Percentiles rank a stretch among this genome's conserved stretches.
These are phyloP conservation scores for Phalaenopsis hybrid DNA, from an alignment of 116 monocot species.

Conservation along the genomic window DNA sequence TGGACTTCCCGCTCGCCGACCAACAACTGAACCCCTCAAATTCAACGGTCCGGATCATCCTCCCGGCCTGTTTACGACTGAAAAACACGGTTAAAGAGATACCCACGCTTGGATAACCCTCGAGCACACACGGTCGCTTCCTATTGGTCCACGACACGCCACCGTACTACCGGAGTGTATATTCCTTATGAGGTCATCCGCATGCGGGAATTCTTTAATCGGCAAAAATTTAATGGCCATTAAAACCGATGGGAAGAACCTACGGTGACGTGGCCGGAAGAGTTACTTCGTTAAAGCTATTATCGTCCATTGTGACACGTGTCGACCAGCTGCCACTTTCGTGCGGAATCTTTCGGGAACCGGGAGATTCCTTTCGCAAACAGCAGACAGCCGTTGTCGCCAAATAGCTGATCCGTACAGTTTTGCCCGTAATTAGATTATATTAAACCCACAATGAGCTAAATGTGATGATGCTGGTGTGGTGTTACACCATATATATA, in stretches of 20 bases:
- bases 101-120: constrained; percentile 4
- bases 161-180: neutral
- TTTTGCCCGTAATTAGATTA: too few relatives aligned
- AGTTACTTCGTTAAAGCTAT: neutral
- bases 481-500: too few relatives aligned
- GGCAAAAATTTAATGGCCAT: neutral
- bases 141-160: neutral
- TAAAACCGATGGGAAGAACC: neutral
- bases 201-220: neutral
- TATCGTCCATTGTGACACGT: neutral
- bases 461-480: too few relatives aligned
- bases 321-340: neutral
- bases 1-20: too few relatives aligned
- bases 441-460: too few relatives aligned
- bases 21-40: neutral
- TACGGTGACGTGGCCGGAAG: constrained; percentile 4
- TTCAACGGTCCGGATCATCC: neutral
- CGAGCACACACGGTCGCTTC: neutral
- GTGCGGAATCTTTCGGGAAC: neutral
- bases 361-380: neutral
- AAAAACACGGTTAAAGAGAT: neutral
- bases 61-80: neutral
- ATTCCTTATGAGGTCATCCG: neutral
- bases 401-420: too few relatives aligned
- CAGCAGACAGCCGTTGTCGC: neutral